Evolutionary conservation across 192 early-diverging fungal genomes (phyloP).

Genomic region (Jimgerdemannia flammicorona): DNA sequence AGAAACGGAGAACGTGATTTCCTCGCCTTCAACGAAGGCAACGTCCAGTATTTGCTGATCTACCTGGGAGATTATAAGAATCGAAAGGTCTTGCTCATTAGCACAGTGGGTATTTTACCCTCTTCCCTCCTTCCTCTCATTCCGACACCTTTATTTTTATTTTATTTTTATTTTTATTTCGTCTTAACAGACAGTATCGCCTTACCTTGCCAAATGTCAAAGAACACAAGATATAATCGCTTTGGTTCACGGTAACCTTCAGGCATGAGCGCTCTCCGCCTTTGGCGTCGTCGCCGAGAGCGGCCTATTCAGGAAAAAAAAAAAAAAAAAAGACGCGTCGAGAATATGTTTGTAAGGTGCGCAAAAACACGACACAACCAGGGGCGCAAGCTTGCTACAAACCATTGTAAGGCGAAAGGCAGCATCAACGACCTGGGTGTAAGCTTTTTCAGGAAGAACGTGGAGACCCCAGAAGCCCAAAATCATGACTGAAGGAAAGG

Average conservation of each 20-base stretch:
- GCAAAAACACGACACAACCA: not conserved
- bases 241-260: slow-evolving; percentile 62
- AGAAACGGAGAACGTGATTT: slow-evolving; percentile 69
- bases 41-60: slow-evolving; percentile 74
- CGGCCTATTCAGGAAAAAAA: slow-evolving; percentile 38
- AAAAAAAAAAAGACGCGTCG: no score
- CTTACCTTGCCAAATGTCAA: slow-evolving; percentile 63
- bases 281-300: slow-evolving; percentile 52
- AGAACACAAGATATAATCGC: slow-evolving; percentile 77
- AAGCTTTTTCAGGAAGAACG: slow-evolving; percentile 69
- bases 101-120: no score
- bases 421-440: slow-evolving; percentile 71
- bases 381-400: slow-evolving; percentile 10
- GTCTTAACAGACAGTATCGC: no score
- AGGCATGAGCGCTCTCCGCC: slow-evolving; percentile 61
- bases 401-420: slow-evolving; percentile 81
- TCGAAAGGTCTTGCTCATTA: no score
- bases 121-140: no score
- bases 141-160: no score
- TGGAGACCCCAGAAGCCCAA: slow-evolving; percentile 67
- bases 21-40: slow-evolving; percentile 71
- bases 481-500: slow-evolving; percentile 30
- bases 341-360: slow-evolving; percentile 22
- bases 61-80: no score
- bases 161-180: no score